Base-by-base conservation (phyloP, 1,284 basidiomycete genomes). In the Vanrija sp. region DNA sequence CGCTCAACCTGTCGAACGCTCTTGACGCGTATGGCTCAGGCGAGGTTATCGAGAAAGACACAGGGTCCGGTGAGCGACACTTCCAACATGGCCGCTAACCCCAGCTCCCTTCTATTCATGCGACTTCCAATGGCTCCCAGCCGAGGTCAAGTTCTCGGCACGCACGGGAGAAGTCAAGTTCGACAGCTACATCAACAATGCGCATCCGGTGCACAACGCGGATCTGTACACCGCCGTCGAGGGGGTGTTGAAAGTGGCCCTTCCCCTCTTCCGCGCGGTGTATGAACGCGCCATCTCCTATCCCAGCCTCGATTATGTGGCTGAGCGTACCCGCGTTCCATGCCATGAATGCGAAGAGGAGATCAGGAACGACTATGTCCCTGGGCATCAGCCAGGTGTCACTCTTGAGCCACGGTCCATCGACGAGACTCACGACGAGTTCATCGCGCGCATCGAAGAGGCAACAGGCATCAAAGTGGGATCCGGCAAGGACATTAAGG, bases 111-210 rank as follows among this genome's bases (percentile, higher is more conserved):
- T 2, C 23, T 42, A 3, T 57, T 37, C 55, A 10, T n/a, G 14
- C 23, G 50, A 57, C 44, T 57, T 57, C 37, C 55, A 57, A 47
- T 57, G 55, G 55, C 55, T 57, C 9, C 55, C 55, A 0, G 18
- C 41, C 41, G 55, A 57, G 18, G 55, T 57, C 19, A 45, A 57
- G 24, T 6, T 41, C 19, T 38, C 42, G 1, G 15, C 15, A 6
- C 36, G 36, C 36, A 35, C 16, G 15, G 25, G 18, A 14, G 10
- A 19, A n/a, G 45, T 51, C 25, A 47, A 35, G 47, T 24, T 57
- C n/a, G 15, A 8, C 6, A 44, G 35, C 36, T 57, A 57, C 37
- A 47, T 57, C 45, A 57, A 57, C 51, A 57, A 57, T 20, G 47
- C 53, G 8, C 47, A 43, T 10, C 51, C 51, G 6, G 14, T n/a